These are phyloP conservation scores for Meyerozyma athensensis DNA, from an alignment of 1,139 yeast genomes.

Conservation along the genomic window DNA sequence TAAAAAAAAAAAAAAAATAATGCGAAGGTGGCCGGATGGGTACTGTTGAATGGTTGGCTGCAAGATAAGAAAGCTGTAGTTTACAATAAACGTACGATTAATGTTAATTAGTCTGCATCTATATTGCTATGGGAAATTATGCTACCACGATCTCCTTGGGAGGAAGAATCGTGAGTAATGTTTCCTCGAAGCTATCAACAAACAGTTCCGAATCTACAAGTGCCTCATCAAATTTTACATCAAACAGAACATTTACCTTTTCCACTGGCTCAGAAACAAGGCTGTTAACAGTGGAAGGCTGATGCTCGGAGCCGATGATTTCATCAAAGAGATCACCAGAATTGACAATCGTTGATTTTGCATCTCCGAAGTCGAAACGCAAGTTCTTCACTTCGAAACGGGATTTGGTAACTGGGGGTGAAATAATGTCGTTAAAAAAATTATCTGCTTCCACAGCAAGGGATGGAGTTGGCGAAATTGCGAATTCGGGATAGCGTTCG, in stretches of 20 bases:
- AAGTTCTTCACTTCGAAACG: conserved; percentile 48
- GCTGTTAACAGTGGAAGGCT: background rate
- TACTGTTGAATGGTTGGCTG: background rate
- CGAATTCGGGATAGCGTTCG: conserved; percentile 39
- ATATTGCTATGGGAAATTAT: background rate
- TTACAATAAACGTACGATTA: too few species aligned
- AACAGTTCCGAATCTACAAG: conserved; percentile 34
- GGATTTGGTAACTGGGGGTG: conserved; percentile 52
- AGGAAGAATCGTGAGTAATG: conserved; percentile 12
- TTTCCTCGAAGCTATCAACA: conserved; percentile 13
- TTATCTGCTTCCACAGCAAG: conserved; percentile 38
- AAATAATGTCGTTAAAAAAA: conserved; percentile 60
- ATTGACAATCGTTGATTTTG: conserved; percentile 11
- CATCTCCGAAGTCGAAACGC: conserved; percentile 22
- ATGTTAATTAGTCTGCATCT: background rate
- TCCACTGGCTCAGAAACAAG: too few species aligned
- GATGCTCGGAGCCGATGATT: conserved; percentile 34
- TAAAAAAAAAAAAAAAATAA: conserved; percentile 6
- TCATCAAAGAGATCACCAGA: conserved; percentile 33
- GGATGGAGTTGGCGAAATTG: conserved; percentile 39
- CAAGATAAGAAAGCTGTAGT: background rate
- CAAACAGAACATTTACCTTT: conserved; percentile 44
- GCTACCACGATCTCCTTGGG: conserved; percentile 8
- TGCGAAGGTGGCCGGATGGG: background rate
- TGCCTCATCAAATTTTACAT: conserved; percentile 33